Percentiles rank a stretch among this genome's conserved stretches.
Conservation (phyloP, 139 green algal species). For the Protoeuglena noctilucae region DNA sequence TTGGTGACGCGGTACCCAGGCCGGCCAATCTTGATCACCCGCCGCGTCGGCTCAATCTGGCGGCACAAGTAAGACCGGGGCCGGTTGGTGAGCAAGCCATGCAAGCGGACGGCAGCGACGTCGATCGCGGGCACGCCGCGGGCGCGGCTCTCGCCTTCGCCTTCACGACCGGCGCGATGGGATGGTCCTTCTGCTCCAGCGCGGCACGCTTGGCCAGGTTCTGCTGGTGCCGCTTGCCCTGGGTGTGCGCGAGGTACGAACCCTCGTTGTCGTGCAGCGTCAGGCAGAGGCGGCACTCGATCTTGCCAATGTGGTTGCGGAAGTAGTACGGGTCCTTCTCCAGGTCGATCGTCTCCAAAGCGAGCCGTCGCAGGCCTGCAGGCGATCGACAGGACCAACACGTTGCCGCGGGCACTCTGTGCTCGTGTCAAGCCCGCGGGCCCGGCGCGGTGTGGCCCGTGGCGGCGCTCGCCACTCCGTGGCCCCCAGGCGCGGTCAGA, state of each 20-base stretch:
- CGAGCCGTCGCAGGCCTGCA: slow-evolving; percentile 82
- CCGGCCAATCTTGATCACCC: slow-evolving; percentile 81
- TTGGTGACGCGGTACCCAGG: slow-evolving; percentile 97
- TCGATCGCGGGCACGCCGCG: too few species aligned
- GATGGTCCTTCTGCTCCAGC: too few species aligned
- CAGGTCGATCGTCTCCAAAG: slow-evolving; percentile 97
- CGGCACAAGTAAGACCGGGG: too few species aligned
- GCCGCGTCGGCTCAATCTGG: too few species aligned
- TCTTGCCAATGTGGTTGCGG: slow-evolving; percentile 93
- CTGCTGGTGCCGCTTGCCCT: slow-evolving; percentile 94
- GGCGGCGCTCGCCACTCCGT: neutral
- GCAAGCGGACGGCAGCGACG: too few species aligned
- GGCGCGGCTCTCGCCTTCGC: too few species aligned
- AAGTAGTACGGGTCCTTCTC: slow-evolving; percentile 98
- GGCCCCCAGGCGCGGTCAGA: too few species aligned
- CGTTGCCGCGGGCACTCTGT: neutral
- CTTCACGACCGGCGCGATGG: too few species aligned
- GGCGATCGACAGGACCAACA: slow-evolving; percentile 4
- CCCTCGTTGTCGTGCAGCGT: slow-evolving; percentile 98
- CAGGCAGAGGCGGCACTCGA: slow-evolving; percentile 94
- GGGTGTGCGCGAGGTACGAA: slow-evolving; percentile 98
- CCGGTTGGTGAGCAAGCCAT: too few species aligned
- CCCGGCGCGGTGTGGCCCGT: neutral
- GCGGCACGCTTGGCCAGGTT: slow-evolving; percentile 97
- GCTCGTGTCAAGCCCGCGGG: neutral